phyloP scores from a whole-genome alignment of 1,284 basidiomycete genomes.

The Melampsora americana region DNA sequence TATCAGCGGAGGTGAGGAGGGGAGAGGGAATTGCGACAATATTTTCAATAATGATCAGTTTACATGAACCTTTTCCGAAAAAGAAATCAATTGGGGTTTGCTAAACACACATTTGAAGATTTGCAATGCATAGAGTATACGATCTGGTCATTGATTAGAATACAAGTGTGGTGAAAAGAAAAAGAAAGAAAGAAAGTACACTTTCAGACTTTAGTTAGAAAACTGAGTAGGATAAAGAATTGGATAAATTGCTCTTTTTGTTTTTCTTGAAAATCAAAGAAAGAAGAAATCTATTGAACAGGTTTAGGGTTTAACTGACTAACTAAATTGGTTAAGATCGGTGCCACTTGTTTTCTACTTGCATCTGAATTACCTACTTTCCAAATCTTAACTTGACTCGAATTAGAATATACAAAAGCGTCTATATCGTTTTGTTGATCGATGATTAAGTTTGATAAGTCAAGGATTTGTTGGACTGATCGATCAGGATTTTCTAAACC shows the following conservation, averaged over 20 bases:
- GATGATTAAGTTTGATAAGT: not conserved
- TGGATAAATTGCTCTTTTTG: too few species aligned
- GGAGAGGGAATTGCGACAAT: too few species aligned
- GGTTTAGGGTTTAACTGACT: conserved; percentile 22
- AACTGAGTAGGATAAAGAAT: too few species aligned
- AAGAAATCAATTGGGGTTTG: not conserved
- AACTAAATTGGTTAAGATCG: conserved; percentile 17
- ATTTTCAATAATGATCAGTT: too few species aligned
- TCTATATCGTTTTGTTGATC: conserved; percentile 11
- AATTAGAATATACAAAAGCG: not conserved
- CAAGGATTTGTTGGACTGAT: conserved; percentile 7
- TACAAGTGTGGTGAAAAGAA: not conserved
- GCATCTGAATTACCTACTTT: not conserved
- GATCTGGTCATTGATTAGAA: not conserved
- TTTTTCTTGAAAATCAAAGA: too few species aligned
- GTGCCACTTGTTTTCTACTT: conserved; percentile 36
- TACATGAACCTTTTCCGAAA: too few species aligned
- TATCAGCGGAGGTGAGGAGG: too few species aligned
- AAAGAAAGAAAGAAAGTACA: not conserved
- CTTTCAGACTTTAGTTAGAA: not conserved
- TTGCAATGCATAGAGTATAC: too few species aligned
- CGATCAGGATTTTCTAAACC: conserved; percentile 4
- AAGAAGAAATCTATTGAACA: not conserved
- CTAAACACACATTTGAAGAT: not conserved
- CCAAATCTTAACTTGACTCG: conserved; percentile 1